A percentile compares a stretch with the other conserved stretches of the same genome.
These are phyloP conservation scores for Desmodesmus armatus DNA, from an alignment of 139 green algal genomes.

Conservation along the genomic window DNA sequence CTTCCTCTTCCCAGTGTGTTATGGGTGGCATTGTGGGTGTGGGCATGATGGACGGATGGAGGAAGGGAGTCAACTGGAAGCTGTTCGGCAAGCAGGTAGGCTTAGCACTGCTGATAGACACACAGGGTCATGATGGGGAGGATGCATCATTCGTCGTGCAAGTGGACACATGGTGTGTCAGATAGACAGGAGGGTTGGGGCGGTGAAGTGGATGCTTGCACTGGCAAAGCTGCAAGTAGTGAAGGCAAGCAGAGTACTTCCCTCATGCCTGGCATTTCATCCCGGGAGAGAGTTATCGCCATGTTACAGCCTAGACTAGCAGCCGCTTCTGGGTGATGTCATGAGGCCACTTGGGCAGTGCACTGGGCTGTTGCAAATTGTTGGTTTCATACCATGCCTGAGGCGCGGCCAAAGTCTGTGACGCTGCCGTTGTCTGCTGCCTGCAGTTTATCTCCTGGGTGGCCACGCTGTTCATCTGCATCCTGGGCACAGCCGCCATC, in stretches of 20 bases:
- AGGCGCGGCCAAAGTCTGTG: too few species aligned
- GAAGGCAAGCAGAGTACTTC: too few species aligned
- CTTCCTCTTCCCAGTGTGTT: neutral
- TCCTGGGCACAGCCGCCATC: neutral
- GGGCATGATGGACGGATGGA: slow-evolving; percentile 52
- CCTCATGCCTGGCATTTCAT: too few species aligned
- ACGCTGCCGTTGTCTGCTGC: neutral
- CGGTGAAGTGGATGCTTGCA: neutral
- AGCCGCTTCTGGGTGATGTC: neutral
- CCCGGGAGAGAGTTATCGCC: too few species aligned
- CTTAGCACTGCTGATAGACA: neutral
- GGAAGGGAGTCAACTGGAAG: slow-evolving; percentile 63
- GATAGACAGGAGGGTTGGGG: neutral
- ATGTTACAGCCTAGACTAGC: neutral
- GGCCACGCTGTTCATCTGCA: slow-evolving; percentile 46
- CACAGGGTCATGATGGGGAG: neutral
- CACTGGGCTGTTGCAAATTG: too few species aligned
- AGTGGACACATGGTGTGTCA: neutral
- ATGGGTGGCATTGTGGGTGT: slow-evolving; percentile 61
- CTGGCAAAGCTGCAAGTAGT: too few species aligned
- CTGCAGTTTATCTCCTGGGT: slow-evolving; percentile 54
- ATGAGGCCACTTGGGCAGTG: neutral
- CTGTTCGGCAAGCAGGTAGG: slow-evolving; percentile 42
- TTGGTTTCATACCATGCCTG: too few species aligned
- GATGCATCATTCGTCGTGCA: too few species aligned